phyloP scores from a whole-genome alignment of 2,329 filamentous ascomycete species.

The Colletotrichum tabaci region DNA sequence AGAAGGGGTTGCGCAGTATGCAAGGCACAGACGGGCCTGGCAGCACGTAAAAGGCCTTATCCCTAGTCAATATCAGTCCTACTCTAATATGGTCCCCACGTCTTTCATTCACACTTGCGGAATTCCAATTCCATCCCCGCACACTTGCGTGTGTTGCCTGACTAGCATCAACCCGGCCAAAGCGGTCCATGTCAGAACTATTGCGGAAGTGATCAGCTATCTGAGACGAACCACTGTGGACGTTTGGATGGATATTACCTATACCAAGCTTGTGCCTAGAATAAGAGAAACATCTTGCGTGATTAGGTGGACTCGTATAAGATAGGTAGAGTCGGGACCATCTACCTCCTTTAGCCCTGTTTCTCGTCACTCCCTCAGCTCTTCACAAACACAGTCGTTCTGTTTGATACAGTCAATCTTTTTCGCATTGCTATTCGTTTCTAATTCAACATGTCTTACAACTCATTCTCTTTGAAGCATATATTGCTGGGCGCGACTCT shows the following conservation, averaged over 20 bases:
- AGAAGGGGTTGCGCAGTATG: not conserved
- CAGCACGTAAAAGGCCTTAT: conserved; percentile 5
- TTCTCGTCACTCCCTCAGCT: not conserved
- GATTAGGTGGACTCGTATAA: not conserved
- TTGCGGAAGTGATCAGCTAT: not conserved
- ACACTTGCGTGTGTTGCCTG: not conserved
- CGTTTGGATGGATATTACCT: not conserved
- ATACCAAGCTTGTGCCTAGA: not conserved
- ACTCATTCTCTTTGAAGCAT: conserved; percentile 7
- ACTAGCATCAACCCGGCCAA: not conserved
- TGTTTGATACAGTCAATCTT: not conserved
- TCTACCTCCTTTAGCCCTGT: not conserved
- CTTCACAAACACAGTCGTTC: not conserved
- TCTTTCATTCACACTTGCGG: not conserved
- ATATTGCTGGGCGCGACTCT: conserved; percentile 1
- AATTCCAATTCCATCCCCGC: not conserved
- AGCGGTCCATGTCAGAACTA: not conserved
- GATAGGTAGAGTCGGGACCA: not conserved
- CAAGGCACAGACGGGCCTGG: not conserved
- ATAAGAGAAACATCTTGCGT: not conserved
- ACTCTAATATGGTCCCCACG: not conserved
- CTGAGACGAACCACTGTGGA: conserved; percentile 8
- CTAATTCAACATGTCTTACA: conserved; percentile 6
- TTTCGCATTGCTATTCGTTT: not conserved
- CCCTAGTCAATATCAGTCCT: not conserved